Conservation (phyloP, 1,139 yeast genomes). For the Entelexis sorbosivorans region DNA sequence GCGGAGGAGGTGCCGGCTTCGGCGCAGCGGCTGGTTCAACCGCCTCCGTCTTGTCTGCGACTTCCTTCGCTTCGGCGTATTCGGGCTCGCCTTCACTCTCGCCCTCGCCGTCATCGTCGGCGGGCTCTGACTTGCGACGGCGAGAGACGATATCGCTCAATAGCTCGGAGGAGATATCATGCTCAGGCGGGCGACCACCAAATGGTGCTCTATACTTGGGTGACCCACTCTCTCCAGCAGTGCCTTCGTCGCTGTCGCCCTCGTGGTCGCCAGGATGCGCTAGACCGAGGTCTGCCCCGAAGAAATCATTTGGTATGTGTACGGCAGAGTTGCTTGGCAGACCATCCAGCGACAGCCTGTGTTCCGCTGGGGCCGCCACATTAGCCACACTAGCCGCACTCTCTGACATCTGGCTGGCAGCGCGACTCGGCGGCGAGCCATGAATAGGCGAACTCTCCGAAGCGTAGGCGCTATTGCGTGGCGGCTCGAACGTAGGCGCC, state of each 20-base stretch:
- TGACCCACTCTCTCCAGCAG: background rate
- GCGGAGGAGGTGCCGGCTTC: conserved; percentile 13
- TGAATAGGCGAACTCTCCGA: background rate
- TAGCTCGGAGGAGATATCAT: conserved; percentile 14
- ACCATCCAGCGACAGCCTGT: background rate
- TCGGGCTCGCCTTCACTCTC: background rate
- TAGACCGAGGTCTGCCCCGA: background rate
- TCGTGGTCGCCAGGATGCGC: background rate
- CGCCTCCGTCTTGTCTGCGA: background rate
- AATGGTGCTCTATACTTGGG: background rate
- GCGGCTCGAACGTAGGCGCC: too few species aligned
- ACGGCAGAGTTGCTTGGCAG: background rate
- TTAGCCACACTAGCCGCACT: background rate
- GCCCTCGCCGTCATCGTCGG: background rate
- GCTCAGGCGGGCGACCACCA: background rate
- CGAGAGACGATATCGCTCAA: conserved; percentile 13
- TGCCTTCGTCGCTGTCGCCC: background rate
- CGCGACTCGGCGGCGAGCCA: background rate
- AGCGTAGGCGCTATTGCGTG: too few species aligned
- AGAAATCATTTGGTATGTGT: background rate
- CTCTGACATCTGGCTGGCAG: background rate
- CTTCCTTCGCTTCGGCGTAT: background rate
- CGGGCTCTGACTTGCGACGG: background rate
- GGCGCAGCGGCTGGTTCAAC: conserved; percentile 22
- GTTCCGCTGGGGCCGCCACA: too few species aligned